These are phyloP conservation scores for Vigna reflexopilosa DNA, from an alignment of 306 rosid genomes.

Conservation along the genomic window DNA sequence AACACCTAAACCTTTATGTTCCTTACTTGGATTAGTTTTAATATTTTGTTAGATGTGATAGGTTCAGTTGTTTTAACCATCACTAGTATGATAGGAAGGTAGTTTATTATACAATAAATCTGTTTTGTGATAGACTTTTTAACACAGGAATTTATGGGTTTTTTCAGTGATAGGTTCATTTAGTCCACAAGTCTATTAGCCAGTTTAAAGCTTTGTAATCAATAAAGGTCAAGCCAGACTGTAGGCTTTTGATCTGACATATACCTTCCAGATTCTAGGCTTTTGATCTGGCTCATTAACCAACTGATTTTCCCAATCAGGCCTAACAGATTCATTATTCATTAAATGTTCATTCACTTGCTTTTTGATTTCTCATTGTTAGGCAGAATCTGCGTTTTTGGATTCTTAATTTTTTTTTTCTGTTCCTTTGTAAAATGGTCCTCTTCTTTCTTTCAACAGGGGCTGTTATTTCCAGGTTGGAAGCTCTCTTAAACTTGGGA, in stretches of 20 bases:
- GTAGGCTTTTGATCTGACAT: neutral
- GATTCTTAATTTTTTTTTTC: neutral
- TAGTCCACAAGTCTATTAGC: no score
- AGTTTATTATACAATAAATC: no score
- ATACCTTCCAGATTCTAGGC: neutral
- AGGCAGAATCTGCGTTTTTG: conserved; percentile 27
- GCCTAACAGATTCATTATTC: conserved; percentile 22
- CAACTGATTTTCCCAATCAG: neutral
- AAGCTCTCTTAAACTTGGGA: conserved; percentile 65
- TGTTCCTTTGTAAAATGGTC: conserved; percentile 29
- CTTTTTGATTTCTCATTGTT: conserved; percentile 22
- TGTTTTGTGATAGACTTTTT: no score
- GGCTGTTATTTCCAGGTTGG: conserved; percentile 84
- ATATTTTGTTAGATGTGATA: no score
- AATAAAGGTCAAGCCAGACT: no score
- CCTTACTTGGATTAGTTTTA: no score
- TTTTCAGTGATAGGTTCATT: no score
- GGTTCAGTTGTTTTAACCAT: no score
- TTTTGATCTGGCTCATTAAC: neutral
- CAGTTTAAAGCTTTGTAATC: no score
- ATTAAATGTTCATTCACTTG: conserved; percentile 16
- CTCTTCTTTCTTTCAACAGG: conserved; percentile 56
- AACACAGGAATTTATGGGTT: no score
- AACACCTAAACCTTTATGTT: no score
- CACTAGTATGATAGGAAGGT: no score